phyloP scores from a whole-genome alignment of 2,329 filamentous ascomycete species.

The Fusarium pseudonygamai region DNA sequence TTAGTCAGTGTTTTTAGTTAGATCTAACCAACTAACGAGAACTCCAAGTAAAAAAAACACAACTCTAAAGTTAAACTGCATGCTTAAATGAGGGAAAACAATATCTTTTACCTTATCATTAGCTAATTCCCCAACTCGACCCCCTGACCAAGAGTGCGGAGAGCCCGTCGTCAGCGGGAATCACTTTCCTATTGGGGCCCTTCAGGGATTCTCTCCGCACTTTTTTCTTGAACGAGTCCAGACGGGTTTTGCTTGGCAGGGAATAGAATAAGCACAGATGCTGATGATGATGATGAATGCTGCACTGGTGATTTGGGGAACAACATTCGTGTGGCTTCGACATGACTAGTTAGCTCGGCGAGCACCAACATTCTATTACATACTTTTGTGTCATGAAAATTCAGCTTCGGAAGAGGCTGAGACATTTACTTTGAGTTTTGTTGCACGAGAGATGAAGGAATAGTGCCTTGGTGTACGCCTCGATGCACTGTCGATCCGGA shows the following conservation, averaged over 20 bases:
- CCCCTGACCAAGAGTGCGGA: conserved; percentile 24
- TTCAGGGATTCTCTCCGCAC: conserved; percentile 10
- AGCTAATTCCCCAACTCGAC: conserved; percentile 33
- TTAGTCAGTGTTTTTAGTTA: conserved; percentile 21
- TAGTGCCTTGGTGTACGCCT: conserved; percentile 7
- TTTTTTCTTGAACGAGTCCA: neutral
- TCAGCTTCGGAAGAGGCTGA: conserved; percentile 5
- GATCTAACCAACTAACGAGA: neutral
- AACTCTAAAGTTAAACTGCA: conserved; percentile 8
- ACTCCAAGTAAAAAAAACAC: neutral
- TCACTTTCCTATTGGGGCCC: conserved; percentile 7
- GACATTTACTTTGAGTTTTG: neutral
- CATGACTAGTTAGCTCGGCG: conserved; percentile 6
- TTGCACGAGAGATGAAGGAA: neutral
- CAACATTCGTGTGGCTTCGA: neutral
- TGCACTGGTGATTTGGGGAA: neutral
- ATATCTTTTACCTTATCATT: conserved; percentile 36
- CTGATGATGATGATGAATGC: neutral
- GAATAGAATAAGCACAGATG: neutral
- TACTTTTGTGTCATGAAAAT: conserved; percentile 15
- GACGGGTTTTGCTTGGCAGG: conserved; percentile 7
- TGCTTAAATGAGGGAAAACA: conserved; percentile 25
- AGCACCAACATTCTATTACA: neutral
- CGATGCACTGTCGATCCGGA: conserved; percentile 17
- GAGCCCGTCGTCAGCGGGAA: conserved; percentile 12